A percentile compares a stretch with the other conserved stretches of the same genome.
Evolutionary conservation across 192 early-diverging fungal species (phyloP).

Genomic region (Rhizoclosmatium sp.): DNA sequence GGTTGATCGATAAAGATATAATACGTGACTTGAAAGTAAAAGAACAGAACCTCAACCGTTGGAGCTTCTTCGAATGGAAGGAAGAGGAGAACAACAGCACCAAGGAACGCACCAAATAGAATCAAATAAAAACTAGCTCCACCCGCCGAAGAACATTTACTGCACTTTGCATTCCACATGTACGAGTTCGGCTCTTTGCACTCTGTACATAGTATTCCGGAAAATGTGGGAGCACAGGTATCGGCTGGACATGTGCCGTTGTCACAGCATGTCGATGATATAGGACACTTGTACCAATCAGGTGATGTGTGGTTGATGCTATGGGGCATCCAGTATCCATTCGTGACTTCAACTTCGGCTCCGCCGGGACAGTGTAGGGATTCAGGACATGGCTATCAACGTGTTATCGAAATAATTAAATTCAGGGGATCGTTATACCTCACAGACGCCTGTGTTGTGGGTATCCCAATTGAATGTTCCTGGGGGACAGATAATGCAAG

Average conservation of each 20-base stretch:
- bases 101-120: conserved; percentile 12
- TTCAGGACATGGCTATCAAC: not conserved
- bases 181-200: conserved; percentile 2
- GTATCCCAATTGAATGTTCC: conserved; percentile 21
- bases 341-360: conserved; percentile 1
- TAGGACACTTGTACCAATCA: conserved; percentile 31
- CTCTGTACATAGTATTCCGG: conserved; percentile 32
- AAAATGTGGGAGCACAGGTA: conserved; percentile 11
- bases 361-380: conserved; percentile 24
- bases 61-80: conserved; percentile 29
- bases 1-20: conserved; percentile 12
- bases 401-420: not conserved
- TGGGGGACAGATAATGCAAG: conserved; percentile 25
- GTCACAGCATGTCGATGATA: conserved; percentile 11
- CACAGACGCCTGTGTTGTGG: conserved; percentile 11
- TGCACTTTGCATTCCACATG: conserved; percentile 35
- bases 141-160: not conserved
- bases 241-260: conserved; percentile 7
- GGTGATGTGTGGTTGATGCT: not conserved
- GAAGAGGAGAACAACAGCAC: conserved; percentile 1
- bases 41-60: conserved; percentile 38
- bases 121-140: conserved; percentile 13
- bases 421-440: not conserved
- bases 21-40: conserved; percentile 38
- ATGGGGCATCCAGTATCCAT: conserved; percentile 15